Conservation (phyloP, 1,139 yeast species). For the Zygosaccharomyces pseudobailii region DNA sequence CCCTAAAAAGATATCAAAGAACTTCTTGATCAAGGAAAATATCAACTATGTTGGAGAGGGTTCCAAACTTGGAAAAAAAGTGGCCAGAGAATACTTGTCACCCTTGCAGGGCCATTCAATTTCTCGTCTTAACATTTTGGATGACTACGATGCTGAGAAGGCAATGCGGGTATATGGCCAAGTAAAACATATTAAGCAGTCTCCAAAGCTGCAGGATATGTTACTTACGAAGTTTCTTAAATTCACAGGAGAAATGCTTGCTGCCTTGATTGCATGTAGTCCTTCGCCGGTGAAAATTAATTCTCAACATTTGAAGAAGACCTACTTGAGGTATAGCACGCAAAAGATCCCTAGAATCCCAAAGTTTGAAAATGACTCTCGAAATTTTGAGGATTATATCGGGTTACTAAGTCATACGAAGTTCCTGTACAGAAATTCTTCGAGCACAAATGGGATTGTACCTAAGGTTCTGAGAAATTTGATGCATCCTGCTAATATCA, state of each 20-base stretch:
- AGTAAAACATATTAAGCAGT: conserved; percentile 13
- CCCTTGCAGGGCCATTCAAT: conserved; percentile 24
- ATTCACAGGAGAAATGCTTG: conserved; percentile 23
- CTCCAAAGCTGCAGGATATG: conserved; percentile 11
- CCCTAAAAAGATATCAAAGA: not conserved
- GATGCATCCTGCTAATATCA: conserved; percentile 39
- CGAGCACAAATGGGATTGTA: conserved; percentile 35
- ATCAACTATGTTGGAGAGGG: conserved; percentile 27
- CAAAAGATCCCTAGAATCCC: conserved; percentile 37
- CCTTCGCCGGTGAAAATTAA: conserved; percentile 7
- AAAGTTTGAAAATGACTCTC: conserved; percentile 25
- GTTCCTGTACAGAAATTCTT: conserved; percentile 34
- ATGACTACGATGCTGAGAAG: conserved; percentile 19
- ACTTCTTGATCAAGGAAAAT: conserved; percentile 12
- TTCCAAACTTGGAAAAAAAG: conserved; percentile 28
- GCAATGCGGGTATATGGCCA: conserved; percentile 18
- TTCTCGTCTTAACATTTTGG: conserved; percentile 19
- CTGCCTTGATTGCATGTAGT: conserved; percentile 20
- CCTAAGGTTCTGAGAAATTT: conserved; percentile 38
- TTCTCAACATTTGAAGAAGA: conserved; percentile 9
- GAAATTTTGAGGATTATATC: conserved; percentile 33
- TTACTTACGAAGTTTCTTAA: conserved; percentile 14
- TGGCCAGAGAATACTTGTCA: conserved; percentile 25
- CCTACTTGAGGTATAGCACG: conserved; percentile 22
- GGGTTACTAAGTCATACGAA: conserved; percentile 35